These are phyloP conservation scores for Gyrodon lividus DNA, from an alignment of 768 basidiomycete species.

Conservation along the genomic window DNA sequence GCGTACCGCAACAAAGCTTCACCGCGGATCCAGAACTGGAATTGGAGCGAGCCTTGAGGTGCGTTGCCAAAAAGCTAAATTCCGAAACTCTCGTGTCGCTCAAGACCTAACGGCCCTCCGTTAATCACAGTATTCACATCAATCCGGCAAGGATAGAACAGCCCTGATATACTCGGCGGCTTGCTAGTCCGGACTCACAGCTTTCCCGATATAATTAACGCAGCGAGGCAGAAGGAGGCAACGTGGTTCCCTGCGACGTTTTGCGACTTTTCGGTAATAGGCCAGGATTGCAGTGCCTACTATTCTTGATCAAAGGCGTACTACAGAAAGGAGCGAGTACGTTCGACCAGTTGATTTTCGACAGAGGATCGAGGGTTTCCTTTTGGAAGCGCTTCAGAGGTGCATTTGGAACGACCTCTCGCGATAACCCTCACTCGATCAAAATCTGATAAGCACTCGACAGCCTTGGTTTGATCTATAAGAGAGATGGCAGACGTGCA, in stretches of 20 bases:
- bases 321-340: background rate
- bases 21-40: background rate
- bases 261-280: background rate
- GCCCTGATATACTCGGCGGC: background rate
- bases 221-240: background rate
- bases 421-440: background rate
- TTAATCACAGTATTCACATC: background rate
- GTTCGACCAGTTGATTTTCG: background rate
- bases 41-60: slow-evolving; percentile 1
- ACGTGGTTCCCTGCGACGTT: slow-evolving; percentile 1
- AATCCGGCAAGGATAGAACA: background rate
- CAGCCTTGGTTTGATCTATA: slow-evolving; percentile 1
- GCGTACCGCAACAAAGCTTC: background rate
- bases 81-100: background rate
- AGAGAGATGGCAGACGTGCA: slow-evolving; percentile 1
- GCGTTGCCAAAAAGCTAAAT: slow-evolving; percentile 2
- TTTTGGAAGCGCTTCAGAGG: background rate
- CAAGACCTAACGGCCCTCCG: background rate
- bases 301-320: background rate
- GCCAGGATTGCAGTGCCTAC: background rate
- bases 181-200: background rate
- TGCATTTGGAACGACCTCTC: background rate
- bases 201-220: background rate
- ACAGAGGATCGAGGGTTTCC: background rate
- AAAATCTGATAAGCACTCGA: slow-evolving; percentile 3